phyloP scores from a whole-genome alignment of 306 rosid genomes.

The Castanopsis chinensis region DNA sequence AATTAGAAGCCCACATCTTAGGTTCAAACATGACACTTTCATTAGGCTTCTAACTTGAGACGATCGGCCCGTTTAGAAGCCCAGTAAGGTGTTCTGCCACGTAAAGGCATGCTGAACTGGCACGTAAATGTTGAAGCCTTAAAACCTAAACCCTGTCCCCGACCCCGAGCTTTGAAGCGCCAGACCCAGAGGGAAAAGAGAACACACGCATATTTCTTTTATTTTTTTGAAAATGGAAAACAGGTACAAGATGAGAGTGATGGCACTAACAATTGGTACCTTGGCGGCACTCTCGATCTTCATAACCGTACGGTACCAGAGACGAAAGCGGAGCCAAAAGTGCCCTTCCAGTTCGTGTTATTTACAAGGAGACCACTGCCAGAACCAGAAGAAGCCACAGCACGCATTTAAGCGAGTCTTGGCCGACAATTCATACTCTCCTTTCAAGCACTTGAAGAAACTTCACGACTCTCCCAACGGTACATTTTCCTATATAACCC shows the following conservation, averaged over 20 bases:
- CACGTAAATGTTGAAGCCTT: no score
- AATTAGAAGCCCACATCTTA: no score
- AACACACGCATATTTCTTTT: no score
- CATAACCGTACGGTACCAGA: constrained; percentile 38
- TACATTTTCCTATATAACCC: constrained; percentile 9
- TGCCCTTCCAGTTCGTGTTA: constrained; percentile 48
- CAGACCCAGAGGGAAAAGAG: no score
- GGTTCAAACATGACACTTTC: no score
- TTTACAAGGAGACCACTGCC: constrained; percentile 43
- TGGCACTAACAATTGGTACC: constrained; percentile 42
- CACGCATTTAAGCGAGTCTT: constrained; percentile 62
- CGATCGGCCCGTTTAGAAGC: no score
- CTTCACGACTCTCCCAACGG: constrained; percentile 29
- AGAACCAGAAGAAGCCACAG: constrained; percentile 51
- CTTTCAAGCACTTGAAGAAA: constrained; percentile 66
- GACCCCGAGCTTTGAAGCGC: no score
- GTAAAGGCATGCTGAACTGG: no score
- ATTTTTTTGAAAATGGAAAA: constrained; percentile 30
- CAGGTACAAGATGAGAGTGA: constrained; percentile 34
- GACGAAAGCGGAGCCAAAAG: constrained; percentile 32
- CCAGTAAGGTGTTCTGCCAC: no score
- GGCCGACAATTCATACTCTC: constrained; percentile 71
- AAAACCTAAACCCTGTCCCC: no score
- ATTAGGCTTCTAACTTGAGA: no score
- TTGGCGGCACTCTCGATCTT: constrained; percentile 56